Percentiles rank a stretch among this genome's conserved stretches.
Conservation (phyloP, 768 basidiomycete genomes). For the Boletales sp. region DNA sequence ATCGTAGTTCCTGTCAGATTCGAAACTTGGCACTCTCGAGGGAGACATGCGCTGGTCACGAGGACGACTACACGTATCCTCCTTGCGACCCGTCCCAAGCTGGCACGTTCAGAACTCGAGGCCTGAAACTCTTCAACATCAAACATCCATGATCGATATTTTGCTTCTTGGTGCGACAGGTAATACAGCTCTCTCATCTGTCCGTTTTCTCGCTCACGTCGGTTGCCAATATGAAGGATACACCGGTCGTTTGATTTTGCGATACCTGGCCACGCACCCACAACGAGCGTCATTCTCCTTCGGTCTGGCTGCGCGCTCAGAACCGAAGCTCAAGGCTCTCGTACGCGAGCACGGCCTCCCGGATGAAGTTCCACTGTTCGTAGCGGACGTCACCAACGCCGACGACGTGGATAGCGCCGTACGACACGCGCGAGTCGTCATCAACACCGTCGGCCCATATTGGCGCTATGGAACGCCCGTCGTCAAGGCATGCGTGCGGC, state of each 20-base stretch:
- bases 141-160: constrained; percentile 46
- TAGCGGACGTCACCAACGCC: constrained; percentile 57
- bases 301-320: constrained; percentile 67
- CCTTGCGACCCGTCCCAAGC: too few relatives aligned
- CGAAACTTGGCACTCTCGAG: too few relatives aligned
- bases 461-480: constrained; percentile 71
- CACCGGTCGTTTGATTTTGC: constrained; percentile 64
- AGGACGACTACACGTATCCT: constrained; percentile 5
- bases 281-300: constrained; percentile 60
- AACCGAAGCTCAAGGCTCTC: constrained; percentile 53
- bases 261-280: constrained; percentile 65
- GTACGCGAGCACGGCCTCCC: constrained; percentile 42
- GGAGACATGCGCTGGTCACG: constrained; percentile 10
- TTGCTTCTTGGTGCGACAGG: constrained; percentile 70
- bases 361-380: constrained; percentile 41
- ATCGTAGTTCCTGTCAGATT: background rate
- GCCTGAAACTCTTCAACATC: constrained; percentile 8
- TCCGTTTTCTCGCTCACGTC: constrained; percentile 9
- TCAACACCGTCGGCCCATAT: constrained; percentile 77
- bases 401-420: constrained; percentile 57
- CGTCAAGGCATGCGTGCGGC: constrained; percentile 71
- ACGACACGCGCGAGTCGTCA: constrained; percentile 57
- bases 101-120: background rate
- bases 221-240: constrained; percentile 40
- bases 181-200: constrained; percentile 18